Evolutionary conservation across 2,329 filamentous ascomycete genomes (phyloP), one percentile per base, ranked within the genome.

Genomic region (Fusarium irregulare): DNA sequence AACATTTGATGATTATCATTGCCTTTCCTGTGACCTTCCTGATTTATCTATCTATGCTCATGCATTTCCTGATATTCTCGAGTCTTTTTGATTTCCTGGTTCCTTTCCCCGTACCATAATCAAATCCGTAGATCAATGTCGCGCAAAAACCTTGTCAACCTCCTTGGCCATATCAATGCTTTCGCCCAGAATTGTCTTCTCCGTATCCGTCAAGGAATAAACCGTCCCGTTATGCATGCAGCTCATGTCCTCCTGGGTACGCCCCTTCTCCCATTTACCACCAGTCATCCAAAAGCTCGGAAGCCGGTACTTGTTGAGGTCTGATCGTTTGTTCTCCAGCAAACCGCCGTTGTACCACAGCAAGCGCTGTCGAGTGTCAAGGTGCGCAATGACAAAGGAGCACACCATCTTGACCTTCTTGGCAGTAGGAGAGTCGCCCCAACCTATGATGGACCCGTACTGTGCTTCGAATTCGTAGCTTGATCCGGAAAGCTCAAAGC

Each of bases 321-420:
- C 68, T 6, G 63, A 66, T 18, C 65, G 60, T 64, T 81, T 81
- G 66, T 81, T 80, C 75, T 80, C 82, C 20, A 82, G 47, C 55
- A 83, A 54, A 6, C 81, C 78, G 4, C 82, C 81, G 46, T 82
- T 83, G 46, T 79, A 82, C 82, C 82, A 83, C 7, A 83, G 45
- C 41, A 83, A 60, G 8, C 68, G 68, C 20, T 78, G 75, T 0
- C 75, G 48, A 28, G 77, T 74, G 55, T 84, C 82, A 7, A 79
- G 60, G 61, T 84, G 82, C 7, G 80, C 80, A 62, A 83, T 81
- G 7, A 75, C 75, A 47, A 77, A 79, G 64, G 80, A 80, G 74
- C 81, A 83, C 6, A 83, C 72, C 7, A 60, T 48, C 5, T 58
- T 49, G 3, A 61, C 59, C 1, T 56, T 48, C 16, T 60, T 18